Percentiles rank a stretch among this genome's conserved stretches.
Evolutionary conservation across 2,329 filamentous ascomycete species (phyloP).

Genomic region (Cytospora piceicola): DNA sequence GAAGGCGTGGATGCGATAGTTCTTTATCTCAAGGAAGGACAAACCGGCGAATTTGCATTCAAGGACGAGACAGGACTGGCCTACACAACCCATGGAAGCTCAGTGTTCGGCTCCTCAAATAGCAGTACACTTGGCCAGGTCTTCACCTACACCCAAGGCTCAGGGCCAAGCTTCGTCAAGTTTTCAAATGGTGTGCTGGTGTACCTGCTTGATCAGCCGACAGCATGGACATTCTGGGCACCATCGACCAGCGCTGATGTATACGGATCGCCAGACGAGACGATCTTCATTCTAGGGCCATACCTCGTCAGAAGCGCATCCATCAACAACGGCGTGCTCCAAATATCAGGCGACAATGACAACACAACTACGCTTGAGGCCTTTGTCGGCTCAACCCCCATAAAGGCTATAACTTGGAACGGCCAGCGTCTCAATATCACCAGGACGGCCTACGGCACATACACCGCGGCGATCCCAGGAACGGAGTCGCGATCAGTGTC

Average conservation of each 20-base stretch:
- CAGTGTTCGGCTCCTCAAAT: constrained; percentile 39
- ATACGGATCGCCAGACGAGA: constrained; percentile 47
- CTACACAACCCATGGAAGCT: constrained; percentile 47
- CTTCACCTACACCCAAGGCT: constrained; percentile 52
- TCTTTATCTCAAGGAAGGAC: constrained; percentile 53
- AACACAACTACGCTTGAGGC: constrained; percentile 64
- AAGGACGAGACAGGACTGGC: constrained; percentile 43
- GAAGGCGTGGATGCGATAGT: constrained; percentile 48
- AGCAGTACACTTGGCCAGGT: constrained; percentile 37
- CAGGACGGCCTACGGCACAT: constrained; percentile 48
- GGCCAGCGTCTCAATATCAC: constrained; percentile 47
- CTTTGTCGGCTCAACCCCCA: constrained; percentile 55
- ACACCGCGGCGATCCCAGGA: constrained; percentile 56
- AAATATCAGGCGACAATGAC: constrained; percentile 67
- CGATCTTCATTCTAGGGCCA: constrained; percentile 60
- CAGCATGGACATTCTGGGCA: constrained; percentile 62
- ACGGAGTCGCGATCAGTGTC: constrained; percentile 49
- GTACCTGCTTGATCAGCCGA: constrained; percentile 56
- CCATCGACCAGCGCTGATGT: constrained; percentile 50
- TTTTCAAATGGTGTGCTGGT: constrained; percentile 54
- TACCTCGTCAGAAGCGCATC: constrained; percentile 60
- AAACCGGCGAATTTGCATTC: constrained; percentile 55
- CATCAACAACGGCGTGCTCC: constrained; percentile 52
- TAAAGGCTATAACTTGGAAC: constrained; percentile 66
- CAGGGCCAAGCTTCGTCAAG: constrained; percentile 50